A percentile compares a stretch with the other conserved stretches of the same genome.
phyloP scores from a whole-genome alignment of 768 basidiomycete genomes.

The Kwoniella europaea region DNA sequence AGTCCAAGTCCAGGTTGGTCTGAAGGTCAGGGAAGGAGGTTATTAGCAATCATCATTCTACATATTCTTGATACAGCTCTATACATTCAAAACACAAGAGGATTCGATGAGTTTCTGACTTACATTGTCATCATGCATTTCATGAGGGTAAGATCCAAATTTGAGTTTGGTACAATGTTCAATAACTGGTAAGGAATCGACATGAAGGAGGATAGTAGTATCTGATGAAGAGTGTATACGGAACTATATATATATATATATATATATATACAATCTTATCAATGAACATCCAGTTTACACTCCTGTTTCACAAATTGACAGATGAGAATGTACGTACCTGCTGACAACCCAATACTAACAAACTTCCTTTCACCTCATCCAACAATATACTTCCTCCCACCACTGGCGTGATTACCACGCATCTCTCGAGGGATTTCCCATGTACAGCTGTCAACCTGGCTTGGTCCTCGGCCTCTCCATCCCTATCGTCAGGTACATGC shows the following conservation, averaged over 20 bases:
- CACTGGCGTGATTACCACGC: slow-evolving; percentile 69
- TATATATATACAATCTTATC: neutral
- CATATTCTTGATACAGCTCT: neutral
- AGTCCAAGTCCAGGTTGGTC: neutral
- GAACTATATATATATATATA: slow-evolving; percentile 64
- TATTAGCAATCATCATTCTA: neutral
- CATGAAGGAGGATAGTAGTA: slow-evolving; percentile 71
- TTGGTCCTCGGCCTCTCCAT: neutral
- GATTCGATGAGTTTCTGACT: neutral
- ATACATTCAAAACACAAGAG: neutral
- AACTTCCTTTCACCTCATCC: slow-evolving; percentile 68
- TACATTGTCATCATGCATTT: neutral
- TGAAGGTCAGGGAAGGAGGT: neutral
- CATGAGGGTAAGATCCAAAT: slow-evolving; percentile 69
- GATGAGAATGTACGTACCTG: slow-evolving; percentile 66
- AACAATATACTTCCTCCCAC: slow-evolving; percentile 76
- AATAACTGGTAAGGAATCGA: slow-evolving; percentile 76
- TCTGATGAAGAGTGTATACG: slow-evolving; percentile 78
- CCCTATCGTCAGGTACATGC: neutral
- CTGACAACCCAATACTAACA: slow-evolving; percentile 75
- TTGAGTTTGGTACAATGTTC: slow-evolving; percentile 71
- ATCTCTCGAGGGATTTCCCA: slow-evolving; percentile 66
- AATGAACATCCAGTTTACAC: too few relatives aligned
- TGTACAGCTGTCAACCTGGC: slow-evolving; percentile 65
- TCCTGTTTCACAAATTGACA: too few relatives aligned